These are phyloP conservation scores for Fagus crenata DNA, from an alignment of 306 rosid genomes.

Conservation along the genomic window DNA sequence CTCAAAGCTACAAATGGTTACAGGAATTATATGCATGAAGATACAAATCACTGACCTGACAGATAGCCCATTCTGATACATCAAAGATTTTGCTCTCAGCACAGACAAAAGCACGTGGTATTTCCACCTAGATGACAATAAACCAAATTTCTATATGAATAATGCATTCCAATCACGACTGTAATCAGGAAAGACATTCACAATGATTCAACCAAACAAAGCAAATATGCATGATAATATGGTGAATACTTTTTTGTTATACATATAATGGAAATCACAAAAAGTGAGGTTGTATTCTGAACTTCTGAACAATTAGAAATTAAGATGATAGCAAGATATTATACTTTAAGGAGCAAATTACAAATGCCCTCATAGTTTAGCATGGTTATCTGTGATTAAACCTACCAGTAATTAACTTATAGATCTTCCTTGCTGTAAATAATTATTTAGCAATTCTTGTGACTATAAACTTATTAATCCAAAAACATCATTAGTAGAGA, in stretches of 20 bases:
- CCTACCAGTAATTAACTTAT: too few relatives aligned
- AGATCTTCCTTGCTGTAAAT: too few relatives aligned
- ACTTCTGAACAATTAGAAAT: background rate
- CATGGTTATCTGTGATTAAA: too few relatives aligned
- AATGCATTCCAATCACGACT: background rate
- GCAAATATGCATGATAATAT: background rate
- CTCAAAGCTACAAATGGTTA: background rate
- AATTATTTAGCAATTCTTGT: too few relatives aligned
- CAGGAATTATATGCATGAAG: background rate
- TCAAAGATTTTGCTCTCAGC: conserved; percentile 98
- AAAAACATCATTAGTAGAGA: background rate
- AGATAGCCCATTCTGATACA: conserved; percentile 98
- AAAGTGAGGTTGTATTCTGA: background rate
- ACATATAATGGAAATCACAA: background rate
- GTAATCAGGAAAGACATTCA: background rate
- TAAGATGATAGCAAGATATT: background rate
- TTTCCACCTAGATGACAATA: conserved; percentile 65
- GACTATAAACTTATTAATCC: background rate
- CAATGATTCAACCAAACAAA: conserved; percentile 3
- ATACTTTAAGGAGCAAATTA: too few relatives aligned
- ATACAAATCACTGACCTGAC: conserved; percentile 70
- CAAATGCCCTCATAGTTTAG: too few relatives aligned
- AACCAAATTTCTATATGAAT: conserved; percentile 17
- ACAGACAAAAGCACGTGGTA: conserved; percentile 97
- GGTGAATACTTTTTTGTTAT: too few relatives aligned